These are phyloP conservation scores for Kodamaea sp. DNA, from an alignment of 1,139 yeast genomes.

Conservation along the genomic window DNA sequence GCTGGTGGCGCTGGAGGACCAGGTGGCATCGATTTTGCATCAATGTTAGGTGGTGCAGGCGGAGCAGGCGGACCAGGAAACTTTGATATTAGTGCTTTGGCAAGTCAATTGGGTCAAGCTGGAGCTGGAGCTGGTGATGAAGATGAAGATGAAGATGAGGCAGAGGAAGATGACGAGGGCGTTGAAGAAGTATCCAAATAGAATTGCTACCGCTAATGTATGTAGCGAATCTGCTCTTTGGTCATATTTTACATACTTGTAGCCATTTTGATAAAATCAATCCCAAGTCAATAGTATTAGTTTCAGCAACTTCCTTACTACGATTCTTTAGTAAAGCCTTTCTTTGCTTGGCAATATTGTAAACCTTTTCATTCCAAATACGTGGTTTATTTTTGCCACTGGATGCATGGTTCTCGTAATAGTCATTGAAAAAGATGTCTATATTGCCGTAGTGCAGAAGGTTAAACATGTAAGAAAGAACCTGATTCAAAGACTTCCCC, in stretches of 20 bases:
- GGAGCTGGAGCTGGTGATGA: constrained; percentile 29
- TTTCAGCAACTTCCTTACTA: neutral
- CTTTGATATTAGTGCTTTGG: constrained; percentile 36
- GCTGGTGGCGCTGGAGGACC: constrained; percentile 37
- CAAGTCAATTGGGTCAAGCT: constrained; percentile 48
- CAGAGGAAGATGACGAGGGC: constrained; percentile 31
- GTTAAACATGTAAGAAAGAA: constrained; percentile 2
- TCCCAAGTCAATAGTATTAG: constrained; percentile 9
- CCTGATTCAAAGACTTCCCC: neutral
- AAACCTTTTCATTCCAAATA: constrained; percentile 1
- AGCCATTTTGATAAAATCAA: constrained; percentile 16
- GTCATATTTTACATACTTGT: constrained; percentile 1
- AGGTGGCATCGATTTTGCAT: constrained; percentile 26
- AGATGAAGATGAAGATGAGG: constrained; percentile 33
- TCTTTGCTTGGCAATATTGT: neutral
- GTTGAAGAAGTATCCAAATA: constrained; percentile 23
- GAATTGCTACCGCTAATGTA: constrained; percentile 16
- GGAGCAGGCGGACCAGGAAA: constrained; percentile 26
- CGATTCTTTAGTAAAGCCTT: neutral
- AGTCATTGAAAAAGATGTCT: neutral
- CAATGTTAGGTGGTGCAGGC: constrained; percentile 23
- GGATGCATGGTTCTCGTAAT: neutral
- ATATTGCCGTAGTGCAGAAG: constrained; percentile 1
- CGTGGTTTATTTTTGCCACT: neutral
- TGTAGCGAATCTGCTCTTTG: constrained; percentile 26